These are phyloP conservation scores for Macrocybe sp. DNA, from an alignment of 1,284 basidiomycete species.

Conservation along the genomic window DNA sequence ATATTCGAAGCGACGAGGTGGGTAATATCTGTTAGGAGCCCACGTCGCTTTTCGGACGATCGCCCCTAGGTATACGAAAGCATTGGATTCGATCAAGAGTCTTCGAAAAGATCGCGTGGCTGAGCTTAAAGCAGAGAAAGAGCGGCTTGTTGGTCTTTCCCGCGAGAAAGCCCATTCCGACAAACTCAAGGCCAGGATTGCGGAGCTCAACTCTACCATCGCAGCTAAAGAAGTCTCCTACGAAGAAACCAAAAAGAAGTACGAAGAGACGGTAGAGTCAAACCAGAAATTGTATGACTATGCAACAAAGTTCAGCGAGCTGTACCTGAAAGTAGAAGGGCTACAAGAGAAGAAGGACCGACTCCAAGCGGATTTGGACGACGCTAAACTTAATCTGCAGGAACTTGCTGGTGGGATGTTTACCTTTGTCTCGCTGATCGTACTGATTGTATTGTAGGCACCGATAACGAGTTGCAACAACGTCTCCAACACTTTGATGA, in stretches of 20 bases:
- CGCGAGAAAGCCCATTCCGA: slow-evolving; percentile 87
- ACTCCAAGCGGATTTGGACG: slow-evolving; percentile 51
- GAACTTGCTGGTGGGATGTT: slow-evolving; percentile 54
- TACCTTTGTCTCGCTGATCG: not conserved
- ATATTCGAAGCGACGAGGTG: slow-evolving; percentile 98
- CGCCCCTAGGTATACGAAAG: slow-evolving; percentile 84
- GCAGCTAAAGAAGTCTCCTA: slow-evolving; percentile 72
- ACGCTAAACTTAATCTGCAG: slow-evolving; percentile 65
- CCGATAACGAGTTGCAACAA: slow-evolving; percentile 70
- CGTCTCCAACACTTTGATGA: slow-evolving; percentile 72
- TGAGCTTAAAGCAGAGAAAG: slow-evolving; percentile 93
- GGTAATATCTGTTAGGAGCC: slow-evolving; percentile 1
- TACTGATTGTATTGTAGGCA: slow-evolving; percentile 42
- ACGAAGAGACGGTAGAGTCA: slow-evolving; percentile 62
- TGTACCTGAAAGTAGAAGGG: slow-evolving; percentile 70
- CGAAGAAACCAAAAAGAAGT: slow-evolving; percentile 65
- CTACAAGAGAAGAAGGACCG: slow-evolving; percentile 62
- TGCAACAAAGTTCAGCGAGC: slow-evolving; percentile 80
- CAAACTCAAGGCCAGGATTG: slow-evolving; percentile 69
- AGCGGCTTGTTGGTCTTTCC: slow-evolving; percentile 76
- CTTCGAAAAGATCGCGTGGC: slow-evolving; percentile 87
- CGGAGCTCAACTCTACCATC: slow-evolving; percentile 59
- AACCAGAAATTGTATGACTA: slow-evolving; percentile 85
- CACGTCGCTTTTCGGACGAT: not conserved
- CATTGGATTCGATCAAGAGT: slow-evolving; percentile 88